Evolutionary conservation across 2,329 filamentous ascomycete genomes (phyloP), one percentile per base, ranked within the genome.

Genomic region (Fusarium robinianum): DNA sequence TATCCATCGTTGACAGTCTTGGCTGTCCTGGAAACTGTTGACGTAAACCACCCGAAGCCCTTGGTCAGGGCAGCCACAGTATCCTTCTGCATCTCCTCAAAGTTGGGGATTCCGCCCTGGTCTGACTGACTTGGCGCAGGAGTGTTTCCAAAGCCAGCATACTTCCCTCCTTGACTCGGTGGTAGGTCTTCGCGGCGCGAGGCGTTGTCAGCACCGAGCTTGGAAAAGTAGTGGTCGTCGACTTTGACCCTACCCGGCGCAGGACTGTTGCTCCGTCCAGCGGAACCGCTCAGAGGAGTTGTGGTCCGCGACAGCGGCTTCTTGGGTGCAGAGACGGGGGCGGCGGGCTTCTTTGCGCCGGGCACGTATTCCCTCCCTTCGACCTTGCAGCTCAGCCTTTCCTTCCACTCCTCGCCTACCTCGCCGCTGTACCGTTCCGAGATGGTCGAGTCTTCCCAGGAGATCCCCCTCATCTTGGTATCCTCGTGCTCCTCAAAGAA

Each of bases 371-470:
- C 89, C 46, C 79, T 79, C 9, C 87, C 88, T 68, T 97, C 94
- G 6, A 95, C 88, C 73, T 94, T 92, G 61, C 88, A 88, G 22
- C 83, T 84, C 54, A 97, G 70, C 50, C 90, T 80, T 67, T 96
- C 91, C 70, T 96, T 96, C 83, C 87, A 97, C 72, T 96, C 92
- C 69, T 96, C 92, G 41, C 91, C 92, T 0, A 87, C 88, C 54
- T 94, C 89, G 41, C 88, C 88, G 50, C 90, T 85, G 66, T 97
- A 97, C 42, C 92, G 77, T 68, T 96, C 90, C 48, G 89, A 85
- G 55, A 96, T 95, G 6, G 89, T 94, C 10, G 87, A 88, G 58
- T 90, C 87, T 58, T 95, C 90, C 78, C 92, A 95, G 34, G 79
- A 78, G 8, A 86, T 74, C 10, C 84, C 84, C 55, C 78, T 77